Evolutionary conservation across 164 flowering plant species (phyloP).

Genomic region (Piper longum): DNA sequence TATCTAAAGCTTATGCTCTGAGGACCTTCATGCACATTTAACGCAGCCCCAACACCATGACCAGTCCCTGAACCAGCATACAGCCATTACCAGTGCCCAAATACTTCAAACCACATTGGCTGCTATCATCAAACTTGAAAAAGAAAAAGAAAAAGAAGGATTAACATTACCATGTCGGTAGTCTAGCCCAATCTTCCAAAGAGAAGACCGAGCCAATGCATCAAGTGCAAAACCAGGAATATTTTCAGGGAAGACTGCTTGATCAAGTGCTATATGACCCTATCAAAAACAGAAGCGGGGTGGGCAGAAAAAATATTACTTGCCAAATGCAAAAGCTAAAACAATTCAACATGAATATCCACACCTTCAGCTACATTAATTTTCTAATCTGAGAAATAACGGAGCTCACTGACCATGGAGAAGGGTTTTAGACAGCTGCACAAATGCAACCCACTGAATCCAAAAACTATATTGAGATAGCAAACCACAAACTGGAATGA

Average conservation of each 20-base stretch:
- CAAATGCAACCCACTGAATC: too few relatives aligned
- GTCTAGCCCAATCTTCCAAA: constrained; percentile 97
- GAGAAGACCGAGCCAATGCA: constrained; percentile 83
- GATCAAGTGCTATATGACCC: constrained; percentile 98
- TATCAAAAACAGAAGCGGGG: constrained; percentile 16
- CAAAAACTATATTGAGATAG: too few relatives aligned
- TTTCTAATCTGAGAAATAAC: too few relatives aligned
- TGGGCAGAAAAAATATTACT: background rate
- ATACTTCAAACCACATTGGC: background rate
- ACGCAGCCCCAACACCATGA: constrained; percentile 97
- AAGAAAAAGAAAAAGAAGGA: background rate
- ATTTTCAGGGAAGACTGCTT: constrained; percentile 85
- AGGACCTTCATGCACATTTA: constrained; percentile 98
- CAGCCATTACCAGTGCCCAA: background rate
- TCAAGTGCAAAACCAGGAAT: constrained; percentile 96
- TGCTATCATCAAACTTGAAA: background rate
- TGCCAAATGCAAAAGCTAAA: background rate
- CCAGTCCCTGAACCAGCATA: constrained; percentile 57
- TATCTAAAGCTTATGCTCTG: constrained; percentile 90
- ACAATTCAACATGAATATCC: background rate
- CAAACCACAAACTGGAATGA: too few relatives aligned
- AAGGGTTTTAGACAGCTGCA: too few relatives aligned
- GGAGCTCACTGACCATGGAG: too few relatives aligned
- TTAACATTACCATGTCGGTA: constrained; percentile 77
- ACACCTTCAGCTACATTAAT: too few relatives aligned